phyloP scores from a whole-genome alignment of 2,329 filamentous ascomycete species.

The Annulohypoxylon truncatum region DNA sequence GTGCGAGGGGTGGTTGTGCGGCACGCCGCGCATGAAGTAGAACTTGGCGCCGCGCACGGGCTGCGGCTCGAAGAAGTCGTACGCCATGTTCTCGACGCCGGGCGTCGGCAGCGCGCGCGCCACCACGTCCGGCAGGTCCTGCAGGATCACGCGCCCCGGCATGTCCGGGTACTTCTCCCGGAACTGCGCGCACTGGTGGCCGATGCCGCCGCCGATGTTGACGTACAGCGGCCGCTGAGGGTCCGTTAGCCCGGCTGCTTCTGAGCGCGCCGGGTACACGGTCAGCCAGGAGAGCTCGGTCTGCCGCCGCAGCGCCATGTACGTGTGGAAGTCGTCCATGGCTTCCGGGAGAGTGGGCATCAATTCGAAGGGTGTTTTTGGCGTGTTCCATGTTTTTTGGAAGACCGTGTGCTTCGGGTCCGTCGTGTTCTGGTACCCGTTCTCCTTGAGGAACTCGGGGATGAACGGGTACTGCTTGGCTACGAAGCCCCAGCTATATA shows the following conservation, averaged over 20 bases:
- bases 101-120: slow-evolving; percentile 21
- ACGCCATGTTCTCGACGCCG: slow-evolving; percentile 34
- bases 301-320: slow-evolving; percentile 39
- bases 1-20: slow-evolving; percentile 35
- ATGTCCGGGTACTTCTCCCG: slow-evolving; percentile 30
- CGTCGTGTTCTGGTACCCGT: slow-evolving; percentile 26
- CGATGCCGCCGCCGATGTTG: slow-evolving; percentile 38
- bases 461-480: slow-evolving; percentile 21
- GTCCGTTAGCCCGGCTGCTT: background rate
- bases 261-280: slow-evolving; percentile 36
- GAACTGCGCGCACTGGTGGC: slow-evolving; percentile 39
- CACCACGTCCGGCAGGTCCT: slow-evolving; percentile 33
- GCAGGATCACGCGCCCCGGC: slow-evolving; percentile 31
- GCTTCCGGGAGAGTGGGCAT: background rate
- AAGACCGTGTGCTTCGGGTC: slow-evolving; percentile 30
- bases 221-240: slow-evolving; percentile 16
- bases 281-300: slow-evolving; percentile 37
- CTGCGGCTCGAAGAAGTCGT: slow-evolving; percentile 38
- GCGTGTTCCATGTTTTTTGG: slow-evolving; percentile 36
- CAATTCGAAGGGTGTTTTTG: background rate
- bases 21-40: slow-evolving; percentile 39
- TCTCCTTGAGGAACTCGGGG: slow-evolving; percentile 34
- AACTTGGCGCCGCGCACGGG: slow-evolving; percentile 40
- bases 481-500: background rate
- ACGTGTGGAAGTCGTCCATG: slow-evolving; percentile 39